These are phyloP conservation scores for Ceriops tagal DNA, from an alignment of 345 rosid species.

Conservation along the genomic window DNA sequence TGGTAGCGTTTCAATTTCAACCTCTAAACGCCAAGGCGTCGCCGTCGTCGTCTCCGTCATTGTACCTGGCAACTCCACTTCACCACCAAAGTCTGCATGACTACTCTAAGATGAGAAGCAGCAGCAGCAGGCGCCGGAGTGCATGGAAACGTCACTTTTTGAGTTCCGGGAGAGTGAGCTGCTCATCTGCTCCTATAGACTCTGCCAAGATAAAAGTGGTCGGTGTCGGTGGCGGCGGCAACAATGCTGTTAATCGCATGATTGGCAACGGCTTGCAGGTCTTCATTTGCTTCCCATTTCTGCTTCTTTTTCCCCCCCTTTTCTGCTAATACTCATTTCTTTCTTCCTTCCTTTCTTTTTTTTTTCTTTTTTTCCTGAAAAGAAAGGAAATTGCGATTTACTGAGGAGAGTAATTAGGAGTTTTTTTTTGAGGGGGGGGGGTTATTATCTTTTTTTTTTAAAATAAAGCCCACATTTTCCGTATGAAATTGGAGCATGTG, in stretches of 20 bases:
- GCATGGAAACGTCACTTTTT: conserved; percentile 31
- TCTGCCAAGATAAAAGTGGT: conserved; percentile 91
- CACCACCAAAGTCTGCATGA: conserved; percentile 16
- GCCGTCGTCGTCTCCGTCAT: conserved; percentile 10
- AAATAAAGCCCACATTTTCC: neutral
- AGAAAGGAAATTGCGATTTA: too few relatives aligned
- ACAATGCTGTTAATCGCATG: conserved; percentile 99
- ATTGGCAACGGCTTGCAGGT: conserved; percentile 94
- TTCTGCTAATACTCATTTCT: neutral
- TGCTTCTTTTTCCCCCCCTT: neutral
- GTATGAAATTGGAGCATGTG: neutral
- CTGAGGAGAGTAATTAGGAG: too few relatives aligned
- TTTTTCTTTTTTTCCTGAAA: neutral
- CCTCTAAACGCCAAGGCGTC: conserved; percentile 49
- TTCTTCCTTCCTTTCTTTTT: neutral
- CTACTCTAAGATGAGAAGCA: conserved; percentile 6
- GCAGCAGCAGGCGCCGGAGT: conserved; percentile 14
- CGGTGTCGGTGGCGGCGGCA: conserved; percentile 98
- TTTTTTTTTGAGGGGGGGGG: neutral
- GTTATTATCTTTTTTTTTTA: neutral
- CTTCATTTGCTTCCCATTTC: neutral
- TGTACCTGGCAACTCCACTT: neutral
- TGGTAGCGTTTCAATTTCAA: conserved; percentile 48
- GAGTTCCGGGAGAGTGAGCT: conserved; percentile 33
- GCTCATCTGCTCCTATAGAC: conserved; percentile 70